A percentile compares a stretch with the other conserved stretches of the same genome.
Evolutionary conservation across 2,329 filamentous ascomycete genomes (phyloP).

Genomic region (Uncinocarpus reesii): DNA sequence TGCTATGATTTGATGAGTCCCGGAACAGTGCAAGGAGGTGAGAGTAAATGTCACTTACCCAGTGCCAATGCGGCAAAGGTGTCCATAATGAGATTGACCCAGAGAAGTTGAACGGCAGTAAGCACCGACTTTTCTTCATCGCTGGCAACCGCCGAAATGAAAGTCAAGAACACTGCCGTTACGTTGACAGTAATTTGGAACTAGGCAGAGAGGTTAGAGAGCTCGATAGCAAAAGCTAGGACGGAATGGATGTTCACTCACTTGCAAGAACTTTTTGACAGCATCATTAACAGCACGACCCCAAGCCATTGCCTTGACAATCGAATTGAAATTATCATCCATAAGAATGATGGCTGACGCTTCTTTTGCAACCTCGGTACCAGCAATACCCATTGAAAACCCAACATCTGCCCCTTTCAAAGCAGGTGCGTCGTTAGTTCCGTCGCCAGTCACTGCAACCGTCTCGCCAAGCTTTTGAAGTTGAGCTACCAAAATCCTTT

Average conservation of each 20-base stretch:
- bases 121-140: conserved; percentile 61
- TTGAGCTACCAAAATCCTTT: conserved; percentile 51
- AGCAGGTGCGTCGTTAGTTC: conserved; percentile 57
- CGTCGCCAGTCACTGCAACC: conserved; percentile 54
- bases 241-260: background rate
- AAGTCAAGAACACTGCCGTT: conserved; percentile 81
- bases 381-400: conserved; percentile 58
- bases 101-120: conserved; percentile 81
- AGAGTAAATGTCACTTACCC: conserved; percentile 10
- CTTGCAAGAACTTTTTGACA: conserved; percentile 52
- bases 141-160: conserved; percentile 76
- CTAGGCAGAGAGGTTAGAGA: conserved; percentile 23
- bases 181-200: conserved; percentile 71
- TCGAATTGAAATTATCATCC: conserved; percentile 56
- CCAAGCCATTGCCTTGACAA: conserved; percentile 58
- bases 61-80: conserved; percentile 82
- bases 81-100: conserved; percentile 97
- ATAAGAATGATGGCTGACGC: conserved; percentile 57
- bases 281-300: conserved; percentile 58
- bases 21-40: background rate
- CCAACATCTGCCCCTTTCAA: conserved; percentile 57
- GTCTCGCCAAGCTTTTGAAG: conserved; percentile 53
- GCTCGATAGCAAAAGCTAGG: background rate
- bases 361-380: conserved; percentile 58
- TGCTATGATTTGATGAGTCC: conserved; percentile 36